Evolutionary conservation across 768 basidiomycete genomes (phyloP), one percentile per base, ranked within the genome.

Genomic region (Tulasnella sp.): DNA sequence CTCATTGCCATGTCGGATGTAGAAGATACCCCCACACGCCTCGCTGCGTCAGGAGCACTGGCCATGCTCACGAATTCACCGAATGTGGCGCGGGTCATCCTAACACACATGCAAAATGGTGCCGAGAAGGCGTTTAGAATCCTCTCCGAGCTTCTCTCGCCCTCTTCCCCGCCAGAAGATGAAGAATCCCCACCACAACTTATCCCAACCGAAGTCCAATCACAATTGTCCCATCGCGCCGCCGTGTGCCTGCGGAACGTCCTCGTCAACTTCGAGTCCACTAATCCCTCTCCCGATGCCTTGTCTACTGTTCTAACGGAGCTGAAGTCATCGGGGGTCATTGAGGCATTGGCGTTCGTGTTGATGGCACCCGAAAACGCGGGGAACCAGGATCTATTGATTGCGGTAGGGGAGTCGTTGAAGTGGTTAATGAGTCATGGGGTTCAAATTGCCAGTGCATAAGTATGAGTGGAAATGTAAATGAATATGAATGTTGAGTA

Each of bases 21-120:
- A 12, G 83, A 91, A 23, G 96, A 99, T 70, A 50, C 82, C 7
- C 78, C 79, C 6, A 99, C 94, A 2, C 78, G 86, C 32, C 67
- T 88, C 14, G 94, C 94, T n/a, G 89, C 93, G 1, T 82, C 87
- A 0, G 94, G 93, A 15, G 86, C 91, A 2, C 72, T 97, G 37
- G 91, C 94, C 4, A 83, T 82, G 27, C 69, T 99, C 54, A 84
- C 84, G 1, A 72, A 75, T 23, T 77, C 81, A 0, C 56, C 60
- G 6, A 72, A 75, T 1, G 70, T 70, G 29, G 81, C 80, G 9
- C 91, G 88, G 65, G 66, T 68, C 5, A 71, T 74, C 2, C 69
- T 94, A n/a, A 65, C 82, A 14, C 71, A 73, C 32, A 75, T 91
- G 25, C 81, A 89, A 65, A 69, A 69, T 41, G 82, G 86, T 57